Conservation (phyloP, 2,329 filamentous ascomycete genomes). For the Amesomyces nigricolor region DNA sequence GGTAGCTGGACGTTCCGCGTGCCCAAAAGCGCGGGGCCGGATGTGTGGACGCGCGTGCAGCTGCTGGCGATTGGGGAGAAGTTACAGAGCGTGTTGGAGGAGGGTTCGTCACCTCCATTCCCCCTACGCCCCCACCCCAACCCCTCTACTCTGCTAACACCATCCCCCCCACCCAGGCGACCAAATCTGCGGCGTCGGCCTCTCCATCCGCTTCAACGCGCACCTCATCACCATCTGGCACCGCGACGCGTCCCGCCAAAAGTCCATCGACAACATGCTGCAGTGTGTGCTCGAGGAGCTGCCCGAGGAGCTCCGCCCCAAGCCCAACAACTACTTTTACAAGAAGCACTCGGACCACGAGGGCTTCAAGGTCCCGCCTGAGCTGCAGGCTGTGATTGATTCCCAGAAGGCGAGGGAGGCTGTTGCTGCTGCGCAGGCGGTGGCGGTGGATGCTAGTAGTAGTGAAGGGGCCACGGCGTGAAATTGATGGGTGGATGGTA, state of each 20-base stretch:
- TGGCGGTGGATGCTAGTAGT: too few species aligned
- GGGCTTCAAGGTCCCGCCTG: conserved; percentile 64
- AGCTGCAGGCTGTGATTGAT: conserved; percentile 52
- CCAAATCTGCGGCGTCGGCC: conserved; percentile 83
- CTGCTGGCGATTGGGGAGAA: conserved; percentile 78
- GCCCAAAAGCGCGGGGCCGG: conserved; percentile 64
- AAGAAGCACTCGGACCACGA: conserved; percentile 86
- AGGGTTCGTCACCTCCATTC: conserved; percentile 44
- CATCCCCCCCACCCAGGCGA: conserved; percentile 48
- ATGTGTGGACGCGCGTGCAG: conserved; percentile 77
- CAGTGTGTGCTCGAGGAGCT: conserved; percentile 68
- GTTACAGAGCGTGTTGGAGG: conserved; percentile 66
- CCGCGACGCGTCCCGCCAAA: conserved; percentile 74
- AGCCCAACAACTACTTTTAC: conserved; percentile 70
- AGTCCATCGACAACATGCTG: conserved; percentile 70
- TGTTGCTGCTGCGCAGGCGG: conserved; percentile 25
- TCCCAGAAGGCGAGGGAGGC: conserved; percentile 48
- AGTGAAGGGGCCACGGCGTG: too few species aligned
- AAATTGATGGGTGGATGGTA: too few species aligned
- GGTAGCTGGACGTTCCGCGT: conserved; percentile 92
- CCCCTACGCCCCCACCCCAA: not conserved
- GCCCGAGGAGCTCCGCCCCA: conserved; percentile 65
- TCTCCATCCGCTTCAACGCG: conserved; percentile 83
- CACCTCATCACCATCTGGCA: conserved; percentile 92
- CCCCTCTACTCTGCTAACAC: not conserved